phyloP scores from a whole-genome alignment of 495 filamentous ascomycete species.

The Xylaria flabelliformis region DNA sequence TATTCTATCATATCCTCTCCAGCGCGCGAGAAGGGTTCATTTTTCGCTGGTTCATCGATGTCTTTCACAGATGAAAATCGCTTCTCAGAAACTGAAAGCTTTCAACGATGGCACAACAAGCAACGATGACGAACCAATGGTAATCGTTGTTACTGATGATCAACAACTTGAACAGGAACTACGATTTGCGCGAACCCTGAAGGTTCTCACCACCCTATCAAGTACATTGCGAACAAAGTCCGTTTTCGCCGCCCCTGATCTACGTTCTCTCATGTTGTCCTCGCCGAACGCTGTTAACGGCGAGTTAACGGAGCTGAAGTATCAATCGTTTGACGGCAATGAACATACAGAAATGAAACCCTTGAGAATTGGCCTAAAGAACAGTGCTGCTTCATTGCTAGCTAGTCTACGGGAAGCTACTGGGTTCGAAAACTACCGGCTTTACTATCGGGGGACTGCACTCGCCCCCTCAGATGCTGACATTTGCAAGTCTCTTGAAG shows the following conservation, averaged over 20 bases:
- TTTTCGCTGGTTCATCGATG: slow-evolving; percentile 79
- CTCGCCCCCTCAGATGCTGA: slow-evolving; percentile 56
- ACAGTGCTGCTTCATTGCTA: slow-evolving; percentile 70
- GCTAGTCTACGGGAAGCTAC: slow-evolving; percentile 68
- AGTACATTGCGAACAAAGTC: slow-evolving; percentile 53
- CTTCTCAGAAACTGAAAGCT: slow-evolving; percentile 66
- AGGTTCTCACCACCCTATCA: slow-evolving; percentile 55
- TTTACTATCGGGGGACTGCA: slow-evolving; percentile 57
- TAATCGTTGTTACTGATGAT: slow-evolving; percentile 49
- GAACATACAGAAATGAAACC: slow-evolving; percentile 61
- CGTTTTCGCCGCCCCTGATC: slow-evolving; percentile 57
- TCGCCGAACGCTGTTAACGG: slow-evolving; percentile 55
- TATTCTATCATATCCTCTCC: slow-evolving; percentile 50
- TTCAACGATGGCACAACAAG: slow-evolving; percentile 49
- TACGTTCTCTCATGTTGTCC: slow-evolving; percentile 50
- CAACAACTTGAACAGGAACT: slow-evolving; percentile 61
- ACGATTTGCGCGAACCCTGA: slow-evolving; percentile 70
- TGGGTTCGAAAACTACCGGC: slow-evolving; percentile 72
- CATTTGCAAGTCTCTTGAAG: slow-evolving; percentile 60
- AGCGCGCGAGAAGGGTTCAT: slow-evolving; percentile 67
- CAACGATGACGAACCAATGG: slow-evolving; percentile 59
- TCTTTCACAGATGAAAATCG: slow-evolving; percentile 71
- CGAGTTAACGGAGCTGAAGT: slow-evolving; percentile 69
- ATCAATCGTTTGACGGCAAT: slow-evolving; percentile 72
- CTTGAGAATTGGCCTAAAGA: slow-evolving; percentile 69